phyloP scores from a whole-genome alignment of 176 grass and related monocot genomes.

The Phyllostachys edulis region DNA sequence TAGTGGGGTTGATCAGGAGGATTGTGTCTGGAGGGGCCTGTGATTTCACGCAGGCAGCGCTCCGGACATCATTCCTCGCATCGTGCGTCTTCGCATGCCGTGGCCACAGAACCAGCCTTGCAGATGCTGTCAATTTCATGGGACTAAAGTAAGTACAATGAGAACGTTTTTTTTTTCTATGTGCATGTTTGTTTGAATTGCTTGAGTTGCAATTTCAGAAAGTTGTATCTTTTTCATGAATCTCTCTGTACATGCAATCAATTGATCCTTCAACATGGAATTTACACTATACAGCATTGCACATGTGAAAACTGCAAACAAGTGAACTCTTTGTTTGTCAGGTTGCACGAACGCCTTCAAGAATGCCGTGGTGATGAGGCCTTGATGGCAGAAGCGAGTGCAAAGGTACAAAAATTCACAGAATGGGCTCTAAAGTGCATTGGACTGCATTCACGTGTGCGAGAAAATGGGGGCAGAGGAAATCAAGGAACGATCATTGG shows the following conservation, averaged over 20 bases:
- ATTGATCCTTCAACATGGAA: not conserved
- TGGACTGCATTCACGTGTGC: slow-evolving; percentile 61
- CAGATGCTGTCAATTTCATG: slow-evolving; percentile 85
- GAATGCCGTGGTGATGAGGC: slow-evolving; percentile 89
- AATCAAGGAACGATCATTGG: slow-evolving; percentile 72
- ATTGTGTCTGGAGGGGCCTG: slow-evolving; percentile 71
- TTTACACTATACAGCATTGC: not conserved
- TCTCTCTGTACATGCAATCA: not conserved
- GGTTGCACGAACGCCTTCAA: slow-evolving; percentile 87
- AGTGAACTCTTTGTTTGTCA: slow-evolving; percentile 12
- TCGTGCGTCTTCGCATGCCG: slow-evolving; percentile 89
- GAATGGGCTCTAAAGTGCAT: slow-evolving; percentile 98
- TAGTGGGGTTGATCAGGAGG: slow-evolving; percentile 79
- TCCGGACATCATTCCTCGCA: slow-evolving; percentile 87
- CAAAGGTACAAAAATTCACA: slow-evolving; percentile 97
- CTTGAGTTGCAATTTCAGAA: not conserved
- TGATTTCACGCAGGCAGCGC: slow-evolving; percentile 88
- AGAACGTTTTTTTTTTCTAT: not conserved
- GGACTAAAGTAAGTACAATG: slow-evolving; percentile 73
- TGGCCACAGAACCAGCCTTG: slow-evolving; percentile 64
- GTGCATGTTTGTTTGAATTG: not conserved
- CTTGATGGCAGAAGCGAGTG: slow-evolving; percentile 87
- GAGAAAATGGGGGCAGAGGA: slow-evolving; percentile 47
- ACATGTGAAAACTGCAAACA: not conserved
- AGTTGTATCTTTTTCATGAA: not conserved